Evolutionary conservation across 2,329 filamentous ascomycete species (phyloP), one percentile per base, ranked within the genome.

Genomic region (Xylariaceae sp.): DNA sequence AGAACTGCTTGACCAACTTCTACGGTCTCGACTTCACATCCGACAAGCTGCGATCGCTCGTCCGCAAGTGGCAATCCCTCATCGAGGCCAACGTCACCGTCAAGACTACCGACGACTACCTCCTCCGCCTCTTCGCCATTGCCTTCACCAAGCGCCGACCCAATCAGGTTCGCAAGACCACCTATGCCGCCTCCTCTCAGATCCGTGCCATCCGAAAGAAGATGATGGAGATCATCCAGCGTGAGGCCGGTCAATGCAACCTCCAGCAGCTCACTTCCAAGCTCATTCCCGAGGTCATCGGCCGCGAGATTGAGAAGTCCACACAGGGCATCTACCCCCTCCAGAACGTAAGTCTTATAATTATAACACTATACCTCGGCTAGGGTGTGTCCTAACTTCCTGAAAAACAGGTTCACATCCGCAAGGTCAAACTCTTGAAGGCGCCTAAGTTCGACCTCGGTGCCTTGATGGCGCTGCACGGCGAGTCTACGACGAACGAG

Each of bases 81-180:
- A 97, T 98, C 64, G 93, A 98, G 84, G 93, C 93, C 80, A 98
- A 98, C 75, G 85, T 97, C 68, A 95, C 94, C 60, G 91, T 98
- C 81, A 97, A 97, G 88, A 97, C 93, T 66, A 97, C 93, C 71
- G 93, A 98, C 71, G 93, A 98, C 77, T 97, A 98, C 82, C 91
- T 97, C 71, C 83, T 98, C 76, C 89, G 93, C 67, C 85, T 98
- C 64, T 98, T 98, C 80, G 89, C 89, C 72, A 98, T 98, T 64
- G 93, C 88, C 64, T 98, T 98, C 83, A 98, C 93, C 76, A 97
- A 97, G 87, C 83, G 90, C 75, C 86, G 93, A 69, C 90, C 89
- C 65, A 98, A 97, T 82, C 93, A 98, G 83, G 92, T 98, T 82
- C 95, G 95, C 88, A 98, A 97, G 88, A 98, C 93, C 67, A 98